These are phyloP conservation scores for Lithohypha guttulata DNA, from an alignment of 2,329 filamentous ascomycete species.

Conservation along the genomic window DNA sequence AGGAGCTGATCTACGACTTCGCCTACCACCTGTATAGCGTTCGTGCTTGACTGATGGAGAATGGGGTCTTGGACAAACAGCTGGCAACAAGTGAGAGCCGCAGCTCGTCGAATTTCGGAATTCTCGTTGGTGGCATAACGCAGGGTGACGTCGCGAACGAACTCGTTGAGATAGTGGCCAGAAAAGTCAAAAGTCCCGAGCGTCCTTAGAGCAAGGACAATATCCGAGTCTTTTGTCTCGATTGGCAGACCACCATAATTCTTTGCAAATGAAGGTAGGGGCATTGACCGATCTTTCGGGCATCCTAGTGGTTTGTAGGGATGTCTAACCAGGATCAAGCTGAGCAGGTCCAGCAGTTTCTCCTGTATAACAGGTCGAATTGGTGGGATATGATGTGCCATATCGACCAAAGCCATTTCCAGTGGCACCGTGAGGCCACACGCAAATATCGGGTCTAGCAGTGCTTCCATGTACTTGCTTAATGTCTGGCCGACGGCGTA, in stretches of 20 bases:
- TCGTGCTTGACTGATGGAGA: constrained; percentile 92
- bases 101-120: constrained; percentile 82
- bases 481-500: constrained; percentile 91
- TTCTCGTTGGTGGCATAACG: constrained; percentile 97
- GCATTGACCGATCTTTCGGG: constrained; percentile 71
- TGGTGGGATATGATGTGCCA: constrained; percentile 96
- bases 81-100: constrained; percentile 93
- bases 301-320: constrained; percentile 88
- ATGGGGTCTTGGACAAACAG: constrained; percentile 95
- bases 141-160: constrained; percentile 94
- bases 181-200: constrained; percentile 96
- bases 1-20: constrained; percentile 96
- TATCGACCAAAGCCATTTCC: constrained; percentile 90
- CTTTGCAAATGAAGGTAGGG: constrained; percentile 72
- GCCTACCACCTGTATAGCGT: constrained; percentile 91
- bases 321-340: constrained; percentile 81
- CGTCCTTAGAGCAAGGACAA: constrained; percentile 86
- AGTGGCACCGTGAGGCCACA: constrained; percentile 89
- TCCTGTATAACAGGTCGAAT: constrained; percentile 91
- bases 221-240: constrained; percentile 69
- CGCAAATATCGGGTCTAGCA: constrained; percentile 92
- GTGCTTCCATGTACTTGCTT: constrained; percentile 95
- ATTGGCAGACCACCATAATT: constrained; percentile 78
- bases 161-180: constrained; percentile 88
- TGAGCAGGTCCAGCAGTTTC: constrained; percentile 85